These are phyloP conservation scores for Colletotrichum spaethianum DNA, from an alignment of 2,329 filamentous ascomycete species.

Conservation along the genomic window DNA sequence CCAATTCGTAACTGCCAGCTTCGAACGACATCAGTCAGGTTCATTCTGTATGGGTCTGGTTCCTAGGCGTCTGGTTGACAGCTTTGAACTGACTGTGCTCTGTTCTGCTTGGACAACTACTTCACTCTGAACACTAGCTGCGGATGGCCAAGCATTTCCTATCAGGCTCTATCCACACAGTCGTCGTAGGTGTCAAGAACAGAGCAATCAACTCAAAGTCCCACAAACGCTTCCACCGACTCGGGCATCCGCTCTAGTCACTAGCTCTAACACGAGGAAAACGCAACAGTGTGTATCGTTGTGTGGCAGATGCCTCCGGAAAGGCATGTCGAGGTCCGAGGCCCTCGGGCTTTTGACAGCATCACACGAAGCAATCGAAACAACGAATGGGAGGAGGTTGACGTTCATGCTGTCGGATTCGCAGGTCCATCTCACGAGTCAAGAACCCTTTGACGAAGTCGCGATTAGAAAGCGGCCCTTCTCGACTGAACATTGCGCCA, in stretches of 20 bases:
- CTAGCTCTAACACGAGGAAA: background rate
- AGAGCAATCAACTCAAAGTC: background rate
- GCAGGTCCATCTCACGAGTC: constrained; percentile 15
- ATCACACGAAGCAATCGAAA: constrained; percentile 14
- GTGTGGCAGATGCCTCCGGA: background rate
- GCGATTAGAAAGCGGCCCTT: constrained; percentile 8
- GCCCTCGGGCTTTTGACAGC: constrained; percentile 13
- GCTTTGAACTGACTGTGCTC: constrained; percentile 2
- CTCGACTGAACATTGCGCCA: constrained; percentile 13
- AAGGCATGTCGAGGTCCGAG: constrained; percentile 2
- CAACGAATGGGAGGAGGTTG: constrained; percentile 16
- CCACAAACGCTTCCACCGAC: background rate
- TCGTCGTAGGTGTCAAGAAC: background rate
- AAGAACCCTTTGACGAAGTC: constrained; percentile 13
- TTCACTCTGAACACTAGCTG: constrained; percentile 17
- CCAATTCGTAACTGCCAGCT: background rate
- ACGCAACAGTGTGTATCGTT: constrained; percentile 8
- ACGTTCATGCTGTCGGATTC: constrained; percentile 21
- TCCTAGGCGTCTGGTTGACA: constrained; percentile 7
- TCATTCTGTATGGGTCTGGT: background rate
- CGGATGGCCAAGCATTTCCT: constrained; percentile 9
- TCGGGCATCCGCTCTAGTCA: background rate
- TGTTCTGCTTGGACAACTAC: background rate
- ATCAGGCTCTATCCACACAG: background rate
- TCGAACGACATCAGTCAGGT: background rate